Evolutionary conservation across 345 rosid genomes (phyloP), one percentile per base, ranked within the genome.

Genomic region (Citrus sp.): DNA sequence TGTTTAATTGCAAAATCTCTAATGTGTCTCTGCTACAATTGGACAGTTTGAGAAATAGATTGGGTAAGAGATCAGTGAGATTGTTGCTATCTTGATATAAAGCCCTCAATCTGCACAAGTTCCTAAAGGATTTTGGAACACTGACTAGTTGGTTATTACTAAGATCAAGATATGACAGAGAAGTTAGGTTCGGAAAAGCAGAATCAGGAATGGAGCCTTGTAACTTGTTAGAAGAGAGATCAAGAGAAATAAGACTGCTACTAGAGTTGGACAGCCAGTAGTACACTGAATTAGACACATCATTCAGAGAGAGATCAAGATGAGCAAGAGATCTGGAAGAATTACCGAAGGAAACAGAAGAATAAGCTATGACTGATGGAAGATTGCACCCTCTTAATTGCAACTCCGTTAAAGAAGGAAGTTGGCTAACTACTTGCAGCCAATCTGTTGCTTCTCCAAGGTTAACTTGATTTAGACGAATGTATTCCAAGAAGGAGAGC

Each of bases 371-470:
- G 2, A 28, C 30, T 10, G 67, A 9, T 7, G 22, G 78, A 54
- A 77, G 77, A 22, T 14, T 13, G 25, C 78, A 81, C 9, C 28
- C 24, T 7, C 32, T n/a, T 22, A 67, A 64, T 28, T 62, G 22
- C 54, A 83, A n/a, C 9, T 68, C 18, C 14, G 21, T 25, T 30
- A 83, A 56, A 51, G 65, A 71, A 64, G 82, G 72, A 46, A 80
- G 81, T 9, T 56, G 24, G 28, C 14, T 58, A 35, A 82, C 13
- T 16, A 69, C 32, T n/a, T 74, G 74, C 34, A 68, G 9, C 82
- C 87, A 79, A 46, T 74, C 72, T 5, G n/a, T 21, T 9, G 67
- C 82, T 12, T 67, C 7, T 3, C 58, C 3, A 55, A 78, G 87
- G 25, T 65, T 3, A n/a, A 35, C 28, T 18, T 12, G 1, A 27